Percentiles rank a stretch among this genome's conserved stretches.
Evolutionary conservation across 1,139 yeast genomes (phyloP).

Genomic region (Blastobotrys petasosporus): DNA sequence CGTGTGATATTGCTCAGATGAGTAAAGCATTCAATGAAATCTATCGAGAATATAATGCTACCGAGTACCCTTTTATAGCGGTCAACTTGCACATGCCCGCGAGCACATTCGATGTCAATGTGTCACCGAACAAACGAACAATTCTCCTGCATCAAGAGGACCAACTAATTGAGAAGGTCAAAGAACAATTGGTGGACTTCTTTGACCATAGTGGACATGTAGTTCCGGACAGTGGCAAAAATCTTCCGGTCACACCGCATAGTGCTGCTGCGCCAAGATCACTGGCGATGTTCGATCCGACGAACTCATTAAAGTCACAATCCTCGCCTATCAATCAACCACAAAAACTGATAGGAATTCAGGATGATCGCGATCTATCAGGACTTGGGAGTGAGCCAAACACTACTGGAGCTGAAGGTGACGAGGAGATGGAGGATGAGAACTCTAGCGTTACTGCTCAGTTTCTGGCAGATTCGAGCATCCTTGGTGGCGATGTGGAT

Average conservation of each 20-base stretch:
- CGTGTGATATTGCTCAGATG: constrained; percentile 54
- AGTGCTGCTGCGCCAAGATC: background rate
- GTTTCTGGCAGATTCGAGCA: too few relatives aligned
- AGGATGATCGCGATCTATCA: too few relatives aligned
- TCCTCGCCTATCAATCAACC: too few relatives aligned
- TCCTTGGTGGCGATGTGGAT: too few relatives aligned
- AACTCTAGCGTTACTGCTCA: too few relatives aligned
- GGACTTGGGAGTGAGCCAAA: too few relatives aligned
- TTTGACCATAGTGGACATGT: constrained; percentile 27
- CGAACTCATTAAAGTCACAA: background rate
- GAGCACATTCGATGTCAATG: constrained; percentile 64
- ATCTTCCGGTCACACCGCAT: too few relatives aligned
- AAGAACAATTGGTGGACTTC: constrained; percentile 21
- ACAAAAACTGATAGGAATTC: too few relatives aligned
- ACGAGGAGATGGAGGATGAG: too few relatives aligned
- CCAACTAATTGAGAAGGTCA: constrained; percentile 46
- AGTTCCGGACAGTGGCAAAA: constrained; percentile 25
- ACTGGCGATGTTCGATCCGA: constrained; percentile 6
- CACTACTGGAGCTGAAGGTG: too few relatives aligned
- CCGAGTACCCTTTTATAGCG: constrained; percentile 70
- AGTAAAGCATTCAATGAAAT: constrained; percentile 62
- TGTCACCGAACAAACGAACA: constrained; percentile 83
- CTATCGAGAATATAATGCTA: constrained; percentile 62
- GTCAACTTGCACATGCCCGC: constrained; percentile 53
- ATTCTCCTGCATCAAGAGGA: constrained; percentile 64